These are phyloP conservation scores for Aegle marmelos DNA, from an alignment of 345 rosid genomes.

Conservation along the genomic window DNA sequence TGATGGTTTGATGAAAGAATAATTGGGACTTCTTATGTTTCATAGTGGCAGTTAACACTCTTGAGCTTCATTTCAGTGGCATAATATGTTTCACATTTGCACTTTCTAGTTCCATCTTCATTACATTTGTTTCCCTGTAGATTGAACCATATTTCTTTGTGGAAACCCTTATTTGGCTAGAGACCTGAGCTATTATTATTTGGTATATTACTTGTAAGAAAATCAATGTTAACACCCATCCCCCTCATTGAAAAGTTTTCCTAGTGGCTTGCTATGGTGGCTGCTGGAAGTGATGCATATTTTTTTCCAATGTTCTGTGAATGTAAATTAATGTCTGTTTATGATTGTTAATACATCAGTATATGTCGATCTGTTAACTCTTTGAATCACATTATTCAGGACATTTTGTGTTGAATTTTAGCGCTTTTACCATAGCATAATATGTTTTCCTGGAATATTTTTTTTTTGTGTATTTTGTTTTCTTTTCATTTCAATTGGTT, in stretches of 20 bases:
- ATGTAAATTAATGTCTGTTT: not conserved
- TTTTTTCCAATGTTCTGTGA: not conserved
- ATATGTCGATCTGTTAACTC: not conserved
- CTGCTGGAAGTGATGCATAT: not conserved
- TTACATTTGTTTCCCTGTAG: not conserved
- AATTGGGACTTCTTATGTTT: not conserved
- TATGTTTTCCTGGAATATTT: not conserved
- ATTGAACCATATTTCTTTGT: not conserved
- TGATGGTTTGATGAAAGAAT: not conserved
- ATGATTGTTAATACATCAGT: not conserved
- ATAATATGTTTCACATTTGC: not conserved
- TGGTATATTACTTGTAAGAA: not conserved
- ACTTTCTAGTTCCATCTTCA: not conserved
- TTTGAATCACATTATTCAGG: not conserved
- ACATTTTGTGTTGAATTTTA: not conserved
- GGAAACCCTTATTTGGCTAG: not conserved
- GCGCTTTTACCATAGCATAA: not conserved
- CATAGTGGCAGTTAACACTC: not conserved
- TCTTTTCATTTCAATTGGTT: not conserved
- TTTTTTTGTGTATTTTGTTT: not conserved
- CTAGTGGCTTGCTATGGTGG: not conserved
- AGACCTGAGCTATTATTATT: not conserved
- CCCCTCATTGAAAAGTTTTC: not conserved
- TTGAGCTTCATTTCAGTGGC: not conserved
- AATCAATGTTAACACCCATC: not conserved